phyloP scores from a whole-genome alignment of 305 asterid genomes.

The Caryopteris hybrid region DNA sequence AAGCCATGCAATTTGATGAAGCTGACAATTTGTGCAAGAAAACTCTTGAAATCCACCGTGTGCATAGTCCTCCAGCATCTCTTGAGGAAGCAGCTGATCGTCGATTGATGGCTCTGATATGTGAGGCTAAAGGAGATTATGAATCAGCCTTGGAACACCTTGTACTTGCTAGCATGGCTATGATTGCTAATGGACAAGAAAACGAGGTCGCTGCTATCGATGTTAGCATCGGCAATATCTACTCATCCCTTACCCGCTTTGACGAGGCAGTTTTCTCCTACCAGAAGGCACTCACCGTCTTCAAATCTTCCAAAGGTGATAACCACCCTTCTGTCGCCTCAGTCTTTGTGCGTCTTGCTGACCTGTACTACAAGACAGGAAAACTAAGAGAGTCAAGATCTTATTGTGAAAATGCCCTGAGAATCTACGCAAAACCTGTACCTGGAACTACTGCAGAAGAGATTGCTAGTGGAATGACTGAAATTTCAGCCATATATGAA shows the following conservation, averaged over 20 bases:
- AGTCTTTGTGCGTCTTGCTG: conserved; percentile 87
- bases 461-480: conserved; percentile 88
- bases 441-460: conserved; percentile 90
- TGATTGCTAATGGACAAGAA: conserved; percentile 96
- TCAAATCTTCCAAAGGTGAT: conserved; percentile 94
- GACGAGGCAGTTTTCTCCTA: conserved; percentile 97
- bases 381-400: conserved; percentile 87
- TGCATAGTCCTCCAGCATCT: conserved; percentile 95
- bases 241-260: conserved; percentile 78
- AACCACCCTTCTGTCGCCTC: conserved; percentile 96
- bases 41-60: conserved; percentile 94
- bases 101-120: conserved; percentile 92
- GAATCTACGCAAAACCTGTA: conserved; percentile 81
- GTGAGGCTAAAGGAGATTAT: conserved; percentile 89
- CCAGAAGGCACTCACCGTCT: conserved; percentile 95
- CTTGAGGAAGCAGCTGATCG: conserved; percentile 99
- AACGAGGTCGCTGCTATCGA: conserved; percentile 90
- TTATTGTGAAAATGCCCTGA: conserved; percentile 84
- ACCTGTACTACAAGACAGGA: conserved; percentile 87
- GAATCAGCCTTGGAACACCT: conserved; percentile 97
- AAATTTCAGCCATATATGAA: conserved; percentile 88
- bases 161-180: conserved; percentile 97
- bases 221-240: conserved; percentile 93
- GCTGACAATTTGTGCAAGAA: conserved; percentile 80
- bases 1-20: conserved; percentile 93